Evolutionary conservation across 2,329 filamentous ascomycete genomes (phyloP), one percentile per base, ranked within the genome.

Genomic region (Penicillium nordicum): DNA sequence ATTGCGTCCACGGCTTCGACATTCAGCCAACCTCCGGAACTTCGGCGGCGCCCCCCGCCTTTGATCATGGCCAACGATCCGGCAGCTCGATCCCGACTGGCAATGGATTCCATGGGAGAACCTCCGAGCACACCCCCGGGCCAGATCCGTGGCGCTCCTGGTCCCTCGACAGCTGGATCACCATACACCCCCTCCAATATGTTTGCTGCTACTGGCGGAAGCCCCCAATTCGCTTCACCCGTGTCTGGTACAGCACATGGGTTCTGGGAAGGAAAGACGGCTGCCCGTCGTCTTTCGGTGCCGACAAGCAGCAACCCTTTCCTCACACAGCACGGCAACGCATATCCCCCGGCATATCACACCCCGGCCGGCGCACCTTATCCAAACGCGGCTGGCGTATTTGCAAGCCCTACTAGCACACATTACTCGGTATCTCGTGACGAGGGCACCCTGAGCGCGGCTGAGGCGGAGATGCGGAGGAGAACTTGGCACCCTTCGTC

Each of bases 401-500:
- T 88, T 59, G 85, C 74, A 61, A 90, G 76, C 80, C 91, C 91
- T 5, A 88, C 85, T 0, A 82, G 78, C 41, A 88, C 89, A 0
- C 78, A 82, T 9, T 84, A 81, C 50, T 78, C 80, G 21, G 51
- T 64, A 23, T 67, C 72, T 6, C 69, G 72, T 29, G 73, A 75
- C 30, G 72, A 72, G 48, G 61, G 63, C 27, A 65, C 58, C n/a
- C 61, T 70, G 29, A 70, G 63, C 51, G 63, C 72, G 7, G 77
- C 83, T 0, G 91, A 96, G 60, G 87, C 91, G 41, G 88, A 90
- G 53, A 90, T 87, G 83, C 85, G 92, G 61, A 82, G 92, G 59
- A 84, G 92, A 51, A 97, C 92, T 3, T 97, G 92, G 92, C 92
- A 97, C 73, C 90, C 91, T 0, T 89, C 76, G 3, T 76, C 76